Evolutionary conservation across 768 basidiomycete species (phyloP), one percentile per base, ranked within the genome.

Genomic region (Punctularia strigosozonata): DNA sequence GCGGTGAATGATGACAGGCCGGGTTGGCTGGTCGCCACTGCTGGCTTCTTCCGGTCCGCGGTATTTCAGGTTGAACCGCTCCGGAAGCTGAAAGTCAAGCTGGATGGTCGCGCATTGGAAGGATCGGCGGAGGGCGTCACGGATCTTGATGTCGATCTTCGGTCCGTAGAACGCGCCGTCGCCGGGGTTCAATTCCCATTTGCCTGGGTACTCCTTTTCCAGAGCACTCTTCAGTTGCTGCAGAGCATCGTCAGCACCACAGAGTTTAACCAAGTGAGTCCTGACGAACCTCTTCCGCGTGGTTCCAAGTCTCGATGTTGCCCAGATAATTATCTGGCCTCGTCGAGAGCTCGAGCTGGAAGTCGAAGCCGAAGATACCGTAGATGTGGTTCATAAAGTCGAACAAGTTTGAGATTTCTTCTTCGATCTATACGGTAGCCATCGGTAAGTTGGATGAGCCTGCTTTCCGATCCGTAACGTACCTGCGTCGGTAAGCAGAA

Each of bases 161-260:
- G 95, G 95, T 1, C 95, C 95, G 62, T 99, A 99, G 73, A 99
- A 99, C 7, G 95, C 95, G 36, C 95, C 95, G 52, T 99, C 95
- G 32, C 91, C 94, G 6, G 87, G 86, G 59, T 95, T 95, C 41
- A 92, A 60, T 39, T 79, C 73, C 95, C 95, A 99, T 48, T 84
- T 72, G 34, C 87, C 90, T 0, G 88, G 76, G 49, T 91, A 83
- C 41, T 76, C 73, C 50, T 79, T 80, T 25, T 98, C 86, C 37
- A 99, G 75, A 2, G 88, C 82, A 47, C 70, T 65, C 38, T 69
- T 79, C 38, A 92, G 73, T 83, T 89, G 87, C 85, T 91, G 55
- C 28, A 30, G 30, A 22, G 25, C 21, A 31, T 25, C 7, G 18
- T 36, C 10, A n/a, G n/a, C n/a, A n/a, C n/a, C n/a, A n/a, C n/a